These are phyloP conservation scores for Dactylellina cionopaga DNA, from an alignment of 2,329 filamentous ascomycete genomes.

Conservation along the genomic window DNA sequence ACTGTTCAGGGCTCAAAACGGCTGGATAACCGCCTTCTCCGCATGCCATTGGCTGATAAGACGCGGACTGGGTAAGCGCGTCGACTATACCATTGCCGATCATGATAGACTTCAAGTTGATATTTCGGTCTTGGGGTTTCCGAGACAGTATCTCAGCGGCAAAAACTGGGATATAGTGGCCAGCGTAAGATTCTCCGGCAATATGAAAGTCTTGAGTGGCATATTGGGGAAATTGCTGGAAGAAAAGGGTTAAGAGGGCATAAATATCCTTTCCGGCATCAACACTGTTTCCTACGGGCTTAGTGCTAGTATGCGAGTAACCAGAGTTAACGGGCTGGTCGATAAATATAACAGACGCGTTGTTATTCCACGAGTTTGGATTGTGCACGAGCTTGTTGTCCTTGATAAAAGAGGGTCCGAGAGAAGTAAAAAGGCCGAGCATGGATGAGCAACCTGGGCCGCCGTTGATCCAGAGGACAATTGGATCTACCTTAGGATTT, in stretches of 20 bases:
- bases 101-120: constrained; percentile 93
- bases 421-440: constrained; percentile 95
- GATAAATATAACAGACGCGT: constrained; percentile 98
- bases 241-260: constrained; percentile 95
- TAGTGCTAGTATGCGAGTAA: constrained; percentile 87
- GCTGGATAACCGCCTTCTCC: constrained; percentile 92
- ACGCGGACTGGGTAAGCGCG: constrained; percentile 87
- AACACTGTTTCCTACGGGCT: constrained; percentile 87
- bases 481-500: constrained; percentile 94
- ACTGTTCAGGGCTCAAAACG: constrained; percentile 79
- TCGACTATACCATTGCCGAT: constrained; percentile 98
- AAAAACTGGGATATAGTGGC: constrained; percentile 94
- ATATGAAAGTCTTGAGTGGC: constrained; percentile 96
- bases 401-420: constrained; percentile 90
- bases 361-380: constrained; percentile 92
- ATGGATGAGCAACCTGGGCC: constrained; percentile 96
- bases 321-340: constrained; percentile 98
- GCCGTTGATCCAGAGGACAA: constrained; percentile 93
- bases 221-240: constrained; percentile 98
- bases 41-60: constrained; percentile 98
- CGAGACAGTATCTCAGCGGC: constrained; percentile 89
- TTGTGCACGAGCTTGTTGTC: constrained; percentile 85
- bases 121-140: constrained; percentile 89
- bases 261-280: constrained; percentile 98
- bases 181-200: constrained; percentile 91